These are phyloP conservation scores for Tolypocladium endophyticum DNA, from an alignment of 2,329 filamentous ascomycete species.

Conservation along the genomic window DNA sequence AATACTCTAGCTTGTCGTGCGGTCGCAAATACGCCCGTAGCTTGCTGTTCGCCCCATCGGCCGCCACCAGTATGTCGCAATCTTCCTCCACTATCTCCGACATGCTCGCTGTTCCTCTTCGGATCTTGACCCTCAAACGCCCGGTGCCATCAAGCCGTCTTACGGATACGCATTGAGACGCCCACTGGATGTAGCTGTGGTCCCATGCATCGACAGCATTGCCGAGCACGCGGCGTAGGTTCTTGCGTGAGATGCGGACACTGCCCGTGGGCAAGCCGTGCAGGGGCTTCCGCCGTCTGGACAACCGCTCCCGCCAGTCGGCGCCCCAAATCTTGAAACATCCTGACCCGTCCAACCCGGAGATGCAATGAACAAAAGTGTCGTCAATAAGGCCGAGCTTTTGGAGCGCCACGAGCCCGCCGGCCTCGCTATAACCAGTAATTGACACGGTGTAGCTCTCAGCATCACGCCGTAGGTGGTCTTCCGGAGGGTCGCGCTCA, in stretches of 20 bases:
- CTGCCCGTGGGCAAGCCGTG: constrained; percentile 22
- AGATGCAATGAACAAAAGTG: constrained; percentile 18
- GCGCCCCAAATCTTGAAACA: constrained; percentile 29
- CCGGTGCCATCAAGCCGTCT: constrained; percentile 9
- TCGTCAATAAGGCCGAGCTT: constrained; percentile 26
- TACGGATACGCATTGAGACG: constrained; percentile 13
- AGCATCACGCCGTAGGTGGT: constrained; percentile 17
- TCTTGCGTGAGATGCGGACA: constrained; percentile 25
- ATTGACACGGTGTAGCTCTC: constrained; percentile 27
- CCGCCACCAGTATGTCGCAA: constrained; percentile 32
- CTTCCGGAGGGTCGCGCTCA: constrained; percentile 27
- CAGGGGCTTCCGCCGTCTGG: constrained; percentile 17
- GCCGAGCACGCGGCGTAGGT: constrained; percentile 22
- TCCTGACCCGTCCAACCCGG: constrained; percentile 17
- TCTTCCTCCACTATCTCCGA: constrained; percentile 4
- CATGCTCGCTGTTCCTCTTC: not conserved
- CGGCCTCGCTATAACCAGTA: constrained; percentile 19
- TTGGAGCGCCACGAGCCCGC: constrained; percentile 26
- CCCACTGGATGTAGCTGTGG: constrained; percentile 14
- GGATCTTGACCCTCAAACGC: constrained; percentile 11
- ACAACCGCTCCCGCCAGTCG: constrained; percentile 22
- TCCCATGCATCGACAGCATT: constrained; percentile 10
- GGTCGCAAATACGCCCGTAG: constrained; percentile 27
- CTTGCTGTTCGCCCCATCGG: constrained; percentile 33
- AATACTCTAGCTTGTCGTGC: constrained; percentile 25